Base-by-base conservation (phyloP, 208 protist genomes). In the Crithidia thermophila region DNA sequence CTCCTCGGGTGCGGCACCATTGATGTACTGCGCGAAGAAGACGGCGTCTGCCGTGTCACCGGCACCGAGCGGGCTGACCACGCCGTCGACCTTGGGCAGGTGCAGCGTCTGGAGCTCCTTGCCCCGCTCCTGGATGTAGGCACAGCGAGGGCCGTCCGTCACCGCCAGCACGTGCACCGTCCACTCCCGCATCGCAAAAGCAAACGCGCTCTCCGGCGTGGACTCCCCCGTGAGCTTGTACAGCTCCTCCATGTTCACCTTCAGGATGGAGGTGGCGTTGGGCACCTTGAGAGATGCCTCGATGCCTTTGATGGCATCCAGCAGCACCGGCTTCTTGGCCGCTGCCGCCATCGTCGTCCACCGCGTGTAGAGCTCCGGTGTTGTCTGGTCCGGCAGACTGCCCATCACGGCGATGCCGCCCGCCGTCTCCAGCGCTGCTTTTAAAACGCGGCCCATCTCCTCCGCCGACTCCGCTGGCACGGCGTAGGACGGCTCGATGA, bases 291-390 rank as follows among this genome's bases (percentile, higher is more conserved):
- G 61, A 0, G 73, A 53, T 9, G 49, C 55, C 23, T 67, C 67
- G 21, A 84, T 62, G 21, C 78, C 78, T 23, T 76, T 84, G 45
- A 66, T 59, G 50, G 78, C 78, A 21, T 80, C 78, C 16, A 84
- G 40, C 5, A 84, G 68, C 3, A 80, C 37, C 8, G 78, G 72
- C 46, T 77, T 72, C 23, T 64, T 33, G 5, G 63, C 56, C 40
- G 50, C 64, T 1, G 69, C 68, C 0, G 67, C 67, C 51, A 77
- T 72, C 30, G 59, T 31, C 11, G 62, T 60, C 77, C 72, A 83
- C 36, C 60, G 65, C 16, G 61, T 71, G 67, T 79, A 82, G 4
- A 82, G 64, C 9, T 61, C 42, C 10, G 37, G 47, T n/a, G 55
- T 49, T 14, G 52, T 74, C 28, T 62, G 34, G 49, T 74, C 76